These are phyloP conservation scores for Neolentinus lepideus DNA, from an alignment of 1,284 basidiomycete genomes.

Conservation along the genomic window DNA sequence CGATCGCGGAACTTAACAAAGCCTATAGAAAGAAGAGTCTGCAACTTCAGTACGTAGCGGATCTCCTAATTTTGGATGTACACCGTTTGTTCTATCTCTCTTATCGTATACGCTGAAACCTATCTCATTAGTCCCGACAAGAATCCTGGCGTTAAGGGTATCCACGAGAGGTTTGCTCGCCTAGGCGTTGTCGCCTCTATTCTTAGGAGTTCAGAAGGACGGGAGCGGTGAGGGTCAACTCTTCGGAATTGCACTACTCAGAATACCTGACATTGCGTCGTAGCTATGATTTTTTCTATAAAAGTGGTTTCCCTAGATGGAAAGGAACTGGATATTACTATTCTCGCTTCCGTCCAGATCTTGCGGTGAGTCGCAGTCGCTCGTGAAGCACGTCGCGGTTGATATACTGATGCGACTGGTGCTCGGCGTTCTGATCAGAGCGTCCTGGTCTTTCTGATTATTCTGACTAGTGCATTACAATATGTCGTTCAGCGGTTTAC, in stretches of 20 bases:
- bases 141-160: conserved; percentile 75
- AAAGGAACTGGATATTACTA: conserved; percentile 89
- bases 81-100: background rate
- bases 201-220: conserved; percentile 66
- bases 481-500: conserved; percentile 74
- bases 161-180: conserved; percentile 83
- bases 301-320: conserved; percentile 88
- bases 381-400: conserved; percentile 1
- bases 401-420: no score
- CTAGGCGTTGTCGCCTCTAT: conserved; percentile 84
- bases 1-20: conserved; percentile 70
- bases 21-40: conserved; percentile 89
- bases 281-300: conserved; percentile 88
- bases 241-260: background rate
- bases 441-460: conserved; percentile 68
- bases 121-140: conserved; percentile 75
- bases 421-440: no score
- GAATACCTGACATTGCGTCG: background rate
- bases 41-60: conserved; percentile 65
- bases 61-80: background rate
- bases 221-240: conserved; percentile 56
- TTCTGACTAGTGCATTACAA: conserved; percentile 74
- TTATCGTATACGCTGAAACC: background rate
- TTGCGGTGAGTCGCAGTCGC: conserved; percentile 46
- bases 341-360: conserved; percentile 84